Base-by-base conservation (phyloP, 2,329 filamentous ascomycete genomes). In the Harringtonia aguacate region DNA sequence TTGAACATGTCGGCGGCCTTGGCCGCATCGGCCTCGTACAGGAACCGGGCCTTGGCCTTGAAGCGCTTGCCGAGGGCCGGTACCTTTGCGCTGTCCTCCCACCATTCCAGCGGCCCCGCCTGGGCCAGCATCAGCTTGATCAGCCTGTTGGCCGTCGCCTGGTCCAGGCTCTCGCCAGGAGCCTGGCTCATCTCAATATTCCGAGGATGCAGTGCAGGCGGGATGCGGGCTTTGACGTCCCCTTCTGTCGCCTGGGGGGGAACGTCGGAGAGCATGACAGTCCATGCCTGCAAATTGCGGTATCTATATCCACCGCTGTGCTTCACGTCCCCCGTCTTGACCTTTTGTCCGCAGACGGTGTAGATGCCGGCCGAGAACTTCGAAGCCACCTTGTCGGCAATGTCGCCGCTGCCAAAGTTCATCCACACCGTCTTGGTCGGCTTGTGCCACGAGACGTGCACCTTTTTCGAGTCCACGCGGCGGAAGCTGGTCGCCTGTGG, bases 371-470 rank as follows among this genome's bases (percentile, higher is more conserved):
- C 36, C 1, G 17, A 35, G 39, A 58, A 61, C 8, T 12, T 8
- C 17, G 43, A 31, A 5, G 40, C n/a, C 1, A 59, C 54, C 3
- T 44, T 53, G n/a, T 24, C 13, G 0, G 60, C 61, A 3, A 52
- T 39, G 0, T 33, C 33, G 3, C 30, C 29, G 17, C 15, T 45
- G 4, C 41, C 47, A 43, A 62, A 66, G 18, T 53, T 57, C 4
- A 66, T 48, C 50, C 49, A 58, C 0, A 45, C 59, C 1, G 50
- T 54, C 13, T 46, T 53, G 8, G 36, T 50, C 9, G 62, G 50
- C 18, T 56, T 56, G 43, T 63, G 56, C 63, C 63, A 67, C 9
- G 61, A 64, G 27, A 55, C 57, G 27, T 57, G 53, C 0, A 67
- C 53, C 35, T 60, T 59, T 38, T 53, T 60, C 35, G 55, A 58